Evolutionary conservation across 2,329 filamentous ascomycete species (phyloP), one percentile per base, ranked within the genome.

Genomic region (Hypoxylon sp.): DNA sequence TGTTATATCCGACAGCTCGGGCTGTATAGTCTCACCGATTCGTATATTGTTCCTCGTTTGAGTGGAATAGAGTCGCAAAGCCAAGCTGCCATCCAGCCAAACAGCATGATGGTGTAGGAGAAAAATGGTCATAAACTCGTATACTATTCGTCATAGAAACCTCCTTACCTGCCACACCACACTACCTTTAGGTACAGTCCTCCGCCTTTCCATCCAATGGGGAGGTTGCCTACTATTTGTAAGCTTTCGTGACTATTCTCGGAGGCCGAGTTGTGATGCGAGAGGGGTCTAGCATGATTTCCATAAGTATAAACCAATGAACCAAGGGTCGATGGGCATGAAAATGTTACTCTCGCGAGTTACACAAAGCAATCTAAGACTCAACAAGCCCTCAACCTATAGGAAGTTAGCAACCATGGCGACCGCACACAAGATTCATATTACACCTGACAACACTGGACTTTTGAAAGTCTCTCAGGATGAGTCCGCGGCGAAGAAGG

Each of bases 401-500:
- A 67, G 23, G 49, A 51, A 58, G 5, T 34, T 74, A 41, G 62
- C 43, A 57, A 78, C 55, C 48, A 85, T 86, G 82, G 82, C 85
- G 0, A 84, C 84, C 2, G 70, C 85, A 1, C 82, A 80, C 68
- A 81, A 79, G 13, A 84, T 90, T 53, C 75, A 82, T 19, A 79
- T 90, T 57, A 75, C 78, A 3, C 76, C 83, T 1, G 76, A 82
- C 2, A 82, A 88, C 58, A 85, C 84, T 0, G 88, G 87, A 3
- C 75, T 89, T 6, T 80, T 85, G 70, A 78, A 78, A 6, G 63
- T 82, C 76, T 67, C 81, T 67, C 80, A 87, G 76, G 86, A 82
- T 2, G 79, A 86, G 1, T 88, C 89, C 34, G 85, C 89, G 0
- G 91, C 93, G 0, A 80, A 82, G 41, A 89, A 83, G 65, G 84